A percentile compares a stretch with the other conserved stretches of the same genome.
Conservation (phyloP, 805 yeast genomes). For the Debaryomyces prosopidis region DNA sequence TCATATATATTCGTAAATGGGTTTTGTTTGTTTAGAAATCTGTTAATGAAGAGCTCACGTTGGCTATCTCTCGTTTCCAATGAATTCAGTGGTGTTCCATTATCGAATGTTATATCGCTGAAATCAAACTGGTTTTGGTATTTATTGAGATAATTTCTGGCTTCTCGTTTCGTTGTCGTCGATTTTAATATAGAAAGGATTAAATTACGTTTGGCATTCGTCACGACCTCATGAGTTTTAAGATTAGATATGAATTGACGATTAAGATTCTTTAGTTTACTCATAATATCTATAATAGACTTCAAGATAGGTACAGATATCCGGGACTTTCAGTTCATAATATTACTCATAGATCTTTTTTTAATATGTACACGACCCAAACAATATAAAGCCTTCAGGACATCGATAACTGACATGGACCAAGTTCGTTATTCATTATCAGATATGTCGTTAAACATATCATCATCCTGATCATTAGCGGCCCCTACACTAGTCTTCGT, state of each 20-base stretch:
- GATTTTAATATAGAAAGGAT: constrained; percentile 84
- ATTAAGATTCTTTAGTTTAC: constrained; percentile 19
- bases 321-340: no score
- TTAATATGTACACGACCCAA: neutral
- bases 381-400: neutral
- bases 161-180: constrained; percentile 93
- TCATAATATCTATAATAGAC: neutral
- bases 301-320: no score
- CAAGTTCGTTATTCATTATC: neutral
- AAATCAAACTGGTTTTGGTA: constrained; percentile 53
- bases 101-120: constrained; percentile 18
- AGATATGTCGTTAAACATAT: constrained; percentile 6
- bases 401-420: neutral
- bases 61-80: constrained; percentile 24
- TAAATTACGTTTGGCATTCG: constrained; percentile 60
- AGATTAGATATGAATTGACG: constrained; percentile 39
- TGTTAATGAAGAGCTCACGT: constrained; percentile 31
- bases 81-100: constrained; percentile 13
- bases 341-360: no score
- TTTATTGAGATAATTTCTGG: constrained; percentile 72
- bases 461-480: constrained; percentile 12
- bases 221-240: constrained; percentile 28
- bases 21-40: constrained; percentile 31
- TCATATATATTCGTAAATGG: constrained; percentile 35
- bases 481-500: constrained; percentile 13